Evolutionary conservation across 495 filamentous ascomycete genomes (phyloP).

Genomic region (Hyaloscypha bicolor): DNA sequence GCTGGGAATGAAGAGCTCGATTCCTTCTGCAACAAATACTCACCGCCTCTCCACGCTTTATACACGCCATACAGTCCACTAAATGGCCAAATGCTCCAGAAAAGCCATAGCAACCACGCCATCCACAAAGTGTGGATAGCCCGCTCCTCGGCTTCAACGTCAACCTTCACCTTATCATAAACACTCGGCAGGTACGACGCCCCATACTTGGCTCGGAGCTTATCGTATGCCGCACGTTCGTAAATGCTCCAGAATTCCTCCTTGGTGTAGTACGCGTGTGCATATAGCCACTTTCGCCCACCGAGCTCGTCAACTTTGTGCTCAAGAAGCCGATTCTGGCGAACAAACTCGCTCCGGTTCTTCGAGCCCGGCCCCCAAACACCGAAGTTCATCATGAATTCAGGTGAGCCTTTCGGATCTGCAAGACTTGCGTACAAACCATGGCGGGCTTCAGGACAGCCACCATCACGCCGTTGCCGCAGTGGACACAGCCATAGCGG

Average conservation of each 20-base stretch:
- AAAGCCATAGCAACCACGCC: too few relatives aligned
- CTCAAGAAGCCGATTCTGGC: slow-evolving; percentile 66
- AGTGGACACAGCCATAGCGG: slow-evolving; percentile 65
- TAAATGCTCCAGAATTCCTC: slow-evolving; percentile 58
- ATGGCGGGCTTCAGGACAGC: slow-evolving; percentile 26
- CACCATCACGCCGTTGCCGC: slow-evolving; percentile 40
- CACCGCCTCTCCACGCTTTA: too few relatives aligned
- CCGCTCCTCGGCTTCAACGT: too few relatives aligned
- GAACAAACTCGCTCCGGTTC: slow-evolving; percentile 44
- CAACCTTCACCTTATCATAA: slow-evolving; percentile 53
- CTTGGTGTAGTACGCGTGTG: slow-evolving; percentile 58
- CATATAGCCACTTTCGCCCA: slow-evolving; percentile 65
- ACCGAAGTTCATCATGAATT: slow-evolving; percentile 42
- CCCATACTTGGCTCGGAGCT: slow-evolving; percentile 50
- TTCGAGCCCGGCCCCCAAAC: slow-evolving; percentile 54
- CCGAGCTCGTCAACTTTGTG: slow-evolving; percentile 60
- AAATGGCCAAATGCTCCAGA: too few relatives aligned
- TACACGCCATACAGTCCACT: too few relatives aligned
- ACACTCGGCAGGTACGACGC: slow-evolving; percentile 54
- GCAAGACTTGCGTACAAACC: too few relatives aligned
- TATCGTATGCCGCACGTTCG: slow-evolving; percentile 50
- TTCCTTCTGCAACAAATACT: too few relatives aligned
- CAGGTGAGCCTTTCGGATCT: too few relatives aligned
- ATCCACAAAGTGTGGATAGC: too few relatives aligned
- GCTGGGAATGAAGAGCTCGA: too few relatives aligned